phyloP scores from a whole-genome alignment of 805 yeast species.

The Candida ulmi region DNA sequence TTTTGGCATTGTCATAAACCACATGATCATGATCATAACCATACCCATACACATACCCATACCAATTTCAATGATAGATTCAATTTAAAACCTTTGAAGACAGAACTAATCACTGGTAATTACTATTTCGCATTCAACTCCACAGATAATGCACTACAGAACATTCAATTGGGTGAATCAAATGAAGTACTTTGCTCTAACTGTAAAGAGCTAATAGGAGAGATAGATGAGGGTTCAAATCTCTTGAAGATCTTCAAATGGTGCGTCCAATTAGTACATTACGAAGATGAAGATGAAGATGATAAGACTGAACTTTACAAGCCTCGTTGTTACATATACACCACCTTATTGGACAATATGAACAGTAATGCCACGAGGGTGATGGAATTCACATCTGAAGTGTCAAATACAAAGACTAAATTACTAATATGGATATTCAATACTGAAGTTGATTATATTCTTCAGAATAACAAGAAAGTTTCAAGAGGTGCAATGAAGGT shows the following conservation, averaged over 20 bases:
- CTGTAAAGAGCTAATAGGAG: constrained; percentile 39
- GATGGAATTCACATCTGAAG: constrained; percentile 22
- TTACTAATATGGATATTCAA: constrained; percentile 47
- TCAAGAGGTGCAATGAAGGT: constrained; percentile 36
- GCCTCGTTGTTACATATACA: constrained; percentile 33
- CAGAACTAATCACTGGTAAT: constrained; percentile 47
- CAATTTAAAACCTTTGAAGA: constrained; percentile 37
- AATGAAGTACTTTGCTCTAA: constrained; percentile 25
- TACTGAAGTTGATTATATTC: constrained; percentile 28
- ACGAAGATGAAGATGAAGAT: too few species aligned
- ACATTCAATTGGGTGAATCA: constrained; percentile 4
- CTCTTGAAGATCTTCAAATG: constrained; percentile 48
- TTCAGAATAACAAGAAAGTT: constrained; percentile 2
- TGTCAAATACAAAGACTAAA: constrained; percentile 5
- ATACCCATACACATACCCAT: background rate
- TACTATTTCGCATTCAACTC: constrained; percentile 37
- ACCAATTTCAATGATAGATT: constrained; percentile 26
- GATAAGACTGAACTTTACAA: constrained; percentile 31
- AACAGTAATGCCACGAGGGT: constrained; percentile 36
- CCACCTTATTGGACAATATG: constrained; percentile 35
- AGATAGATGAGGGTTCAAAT: constrained; percentile 26
- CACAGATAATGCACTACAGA: constrained; percentile 4
- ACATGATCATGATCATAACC: constrained; percentile 16
- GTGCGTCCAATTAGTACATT: constrained; percentile 40
- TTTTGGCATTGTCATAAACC: constrained; percentile 97